These are phyloP conservation scores for Syncephalastrum racemosum DNA, from an alignment of 371 early-diverging fungal genomes.

Conservation along the genomic window DNA sequence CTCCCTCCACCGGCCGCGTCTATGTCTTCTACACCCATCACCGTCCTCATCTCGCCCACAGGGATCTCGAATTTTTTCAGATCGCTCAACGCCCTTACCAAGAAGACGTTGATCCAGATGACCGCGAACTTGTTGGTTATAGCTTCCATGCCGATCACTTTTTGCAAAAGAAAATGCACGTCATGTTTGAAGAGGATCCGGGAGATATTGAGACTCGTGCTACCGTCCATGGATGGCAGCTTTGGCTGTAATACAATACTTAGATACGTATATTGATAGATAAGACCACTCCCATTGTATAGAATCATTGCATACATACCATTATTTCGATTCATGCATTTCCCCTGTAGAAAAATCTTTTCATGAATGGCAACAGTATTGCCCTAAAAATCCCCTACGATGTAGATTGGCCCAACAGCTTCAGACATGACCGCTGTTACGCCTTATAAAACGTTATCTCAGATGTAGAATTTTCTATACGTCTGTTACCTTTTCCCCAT, in stretches of 20 bases:
- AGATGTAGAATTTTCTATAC: no score
- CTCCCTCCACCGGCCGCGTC: slow-evolving; percentile 57
- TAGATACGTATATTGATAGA: no score
- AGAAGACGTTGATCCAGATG: slow-evolving; percentile 42
- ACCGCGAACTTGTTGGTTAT: slow-evolving; percentile 57
- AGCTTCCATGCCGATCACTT: slow-evolving; percentile 75
- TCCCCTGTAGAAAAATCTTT: no score
- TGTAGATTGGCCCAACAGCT: no score
- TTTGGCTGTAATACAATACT: slow-evolving; percentile 27
- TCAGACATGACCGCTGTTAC: no score
- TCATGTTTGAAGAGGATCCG: slow-evolving; percentile 90
- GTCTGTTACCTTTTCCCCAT: no score
- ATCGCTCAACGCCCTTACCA: slow-evolving; percentile 59
- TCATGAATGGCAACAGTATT: no score
- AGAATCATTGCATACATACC: no score
- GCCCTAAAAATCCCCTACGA: no score
- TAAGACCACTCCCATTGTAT: no score
- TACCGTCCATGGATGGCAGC: slow-evolving; percentile 82
- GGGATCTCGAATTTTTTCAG: slow-evolving; percentile 82
- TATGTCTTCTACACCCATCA: slow-evolving; percentile 73
- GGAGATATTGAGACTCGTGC: slow-evolving; percentile 79
- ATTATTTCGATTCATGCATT: no score
- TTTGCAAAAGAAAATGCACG: slow-evolving; percentile 64
- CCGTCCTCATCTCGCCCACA: slow-evolving; percentile 69
- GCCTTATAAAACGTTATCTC: no score